A percentile compares a stretch with the other conserved stretches of the same genome.
phyloP scores from a whole-genome alignment of 2,329 filamentous ascomycete species.

The Onygena corvina region DNA sequence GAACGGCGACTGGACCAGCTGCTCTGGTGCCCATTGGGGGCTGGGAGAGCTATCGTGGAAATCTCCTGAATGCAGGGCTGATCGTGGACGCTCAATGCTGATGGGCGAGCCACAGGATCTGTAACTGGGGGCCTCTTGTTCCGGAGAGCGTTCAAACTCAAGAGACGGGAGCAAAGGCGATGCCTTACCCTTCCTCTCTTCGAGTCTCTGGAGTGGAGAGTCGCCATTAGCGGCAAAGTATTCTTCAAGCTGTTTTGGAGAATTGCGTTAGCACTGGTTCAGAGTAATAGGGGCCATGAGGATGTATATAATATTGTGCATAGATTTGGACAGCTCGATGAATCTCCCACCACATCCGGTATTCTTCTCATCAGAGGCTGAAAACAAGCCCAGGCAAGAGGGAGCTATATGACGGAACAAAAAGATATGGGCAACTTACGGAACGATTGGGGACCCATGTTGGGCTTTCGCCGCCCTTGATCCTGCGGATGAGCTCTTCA shows the following conservation, averaged over 20 bases:
- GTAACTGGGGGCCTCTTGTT: constrained; percentile 26
- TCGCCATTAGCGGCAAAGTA: constrained; percentile 29
- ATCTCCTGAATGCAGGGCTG: constrained; percentile 53
- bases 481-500: constrained; percentile 66
- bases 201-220: constrained; percentile 31
- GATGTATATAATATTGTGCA: no score
- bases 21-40: constrained; percentile 21
- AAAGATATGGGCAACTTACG: constrained; percentile 32
- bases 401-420: not conserved
- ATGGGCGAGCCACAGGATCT: constrained; percentile 22
- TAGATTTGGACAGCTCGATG: no score
- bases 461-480: constrained; percentile 68
- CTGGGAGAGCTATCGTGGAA: constrained; percentile 40
- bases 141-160: constrained; percentile 30
- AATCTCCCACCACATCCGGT: no score
- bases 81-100: constrained; percentile 66
- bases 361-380: no score
- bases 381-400: not conserved
- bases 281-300: no score
- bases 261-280: constrained; percentile 13
- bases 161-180: constrained; percentile 35
- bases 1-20: constrained; percentile 6
- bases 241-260: constrained; percentile 28
- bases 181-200: constrained; percentile 15
- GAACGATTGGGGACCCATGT: constrained; percentile 57